Base-by-base conservation (phyloP, 176 grass and related monocot species). In the Cymbopogon citratus region DNA sequence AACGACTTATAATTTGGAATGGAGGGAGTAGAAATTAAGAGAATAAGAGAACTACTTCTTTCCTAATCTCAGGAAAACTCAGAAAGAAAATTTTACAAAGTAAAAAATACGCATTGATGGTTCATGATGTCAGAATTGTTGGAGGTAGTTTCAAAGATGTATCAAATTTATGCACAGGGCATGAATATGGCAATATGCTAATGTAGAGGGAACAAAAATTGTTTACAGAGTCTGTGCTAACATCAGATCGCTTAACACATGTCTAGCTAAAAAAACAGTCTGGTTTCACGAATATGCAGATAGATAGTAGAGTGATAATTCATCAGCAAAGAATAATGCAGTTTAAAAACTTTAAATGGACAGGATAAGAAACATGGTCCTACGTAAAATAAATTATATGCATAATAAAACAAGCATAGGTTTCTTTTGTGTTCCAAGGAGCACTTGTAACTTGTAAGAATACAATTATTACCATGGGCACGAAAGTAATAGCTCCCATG, bases 401-500 rank as follows among this genome's bases (percentile, higher is more conserved):
- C 31, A 59, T 33, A 33, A 74, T 38, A 49, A 79, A 36, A 61
- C 2, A 63, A 29, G 15, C 33, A 71, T 24, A 33, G 2, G n/a
- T 25, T 67, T 34, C 5, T 18, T 29, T 13, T 21, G 24, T 11
- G 57, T 75, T 23, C 13, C 4, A 80, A 63, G 2, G 16, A 69
- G 11, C 21, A 75, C 7, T 26, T 21, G 16, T 40, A 70, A 75
- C 7, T 26, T 21, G 16, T 40, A 70, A 19, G 18, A 76, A 52
- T 29, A 87, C 14, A 44, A 81, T 61, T 18, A 28, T 63, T 73
- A 48, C 36, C 21, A 46, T 78, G 48, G 46, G 9, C 18, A 82
- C 59, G 44, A 31, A 83, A 90, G 7, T 81, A 74, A 77, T 1
- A 85, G 40, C 61, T 71, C 15, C 56, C 3, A 15, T 46, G 46